phyloP scores from a whole-genome alignment of 768 basidiomycete species.

The Macrolepiota dolichaula region DNA sequence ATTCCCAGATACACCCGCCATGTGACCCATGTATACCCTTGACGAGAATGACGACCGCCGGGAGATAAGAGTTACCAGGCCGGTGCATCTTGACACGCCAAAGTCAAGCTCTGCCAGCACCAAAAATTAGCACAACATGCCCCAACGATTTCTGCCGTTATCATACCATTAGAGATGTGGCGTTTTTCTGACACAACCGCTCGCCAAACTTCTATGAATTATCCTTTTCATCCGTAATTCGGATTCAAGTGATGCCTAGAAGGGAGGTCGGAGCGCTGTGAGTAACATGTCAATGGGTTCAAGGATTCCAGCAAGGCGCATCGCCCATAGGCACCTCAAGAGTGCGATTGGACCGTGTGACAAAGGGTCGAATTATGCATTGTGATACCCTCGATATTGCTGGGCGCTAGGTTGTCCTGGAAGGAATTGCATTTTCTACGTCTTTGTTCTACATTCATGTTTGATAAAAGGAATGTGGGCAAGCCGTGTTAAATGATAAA shows the following conservation, averaged over 20 bases:
- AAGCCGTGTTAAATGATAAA: no score
- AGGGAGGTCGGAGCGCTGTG: neutral
- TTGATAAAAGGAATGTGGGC: no score
- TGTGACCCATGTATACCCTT: conserved; percentile 97
- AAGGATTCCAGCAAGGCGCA: no score
- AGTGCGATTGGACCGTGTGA: no score
- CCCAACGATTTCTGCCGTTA: conserved; percentile 99
- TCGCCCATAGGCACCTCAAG: no score
- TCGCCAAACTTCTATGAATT: conserved; percentile 78
- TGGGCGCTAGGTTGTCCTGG: no score
- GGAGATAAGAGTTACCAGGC: conserved; percentile 86
- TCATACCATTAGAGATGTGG: conserved; percentile 88
- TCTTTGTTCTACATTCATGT: no score
- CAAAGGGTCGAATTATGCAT: no score
- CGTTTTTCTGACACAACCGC: conserved; percentile 86
- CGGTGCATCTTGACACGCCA: conserved; percentile 89
- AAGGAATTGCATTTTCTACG: no score
- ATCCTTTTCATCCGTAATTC: neutral
- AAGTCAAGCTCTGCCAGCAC: conserved; percentile 3
- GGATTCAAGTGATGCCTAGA: neutral
- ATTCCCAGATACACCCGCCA: conserved; percentile 31
- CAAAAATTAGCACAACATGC: conserved; percentile 81
- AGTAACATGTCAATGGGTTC: no score
- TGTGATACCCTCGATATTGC: no score
- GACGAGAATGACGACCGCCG: conserved; percentile 70